Evolutionary conservation across 129 eudicot genomes (phyloP), one percentile per base, ranked within the genome.

Genomic region (Oenanthe sinensis): DNA sequence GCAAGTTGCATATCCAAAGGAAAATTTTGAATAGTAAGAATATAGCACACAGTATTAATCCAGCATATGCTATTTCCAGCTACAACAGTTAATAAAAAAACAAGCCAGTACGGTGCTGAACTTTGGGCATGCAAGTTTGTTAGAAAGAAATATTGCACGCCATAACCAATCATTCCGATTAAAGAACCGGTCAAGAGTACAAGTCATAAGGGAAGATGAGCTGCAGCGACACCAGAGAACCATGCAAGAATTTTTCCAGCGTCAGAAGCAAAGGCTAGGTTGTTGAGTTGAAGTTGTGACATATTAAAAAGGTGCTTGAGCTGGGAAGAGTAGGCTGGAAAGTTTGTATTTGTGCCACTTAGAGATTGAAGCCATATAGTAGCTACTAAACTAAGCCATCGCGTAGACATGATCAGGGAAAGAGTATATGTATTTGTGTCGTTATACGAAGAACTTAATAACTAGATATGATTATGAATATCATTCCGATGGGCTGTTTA

Each of bases 51-150:
- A 0, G 98, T 95, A 63, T 95, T 95, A 73, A 95, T 90, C 98
- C 98, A 95, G 55, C 94, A 95, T 16, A 91, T 91, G 83, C 97
- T 90, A 76, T 90, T 91, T 44, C 98, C 97, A 8, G 96, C 93
- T 69, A 91, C 58, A 78, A 86, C 86, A n/a, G 97, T 90, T 68
- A 95, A 93, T 2, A 87, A 16, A 74, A 95, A 88, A 26, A 95
- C 82, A 50, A 85, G 80, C 79, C 78, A 44, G 47, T 95, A 95
- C 0, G 97, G 86, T 72, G 36, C 24, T 24, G 33, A 3, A 43
- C n/a, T 44, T 88, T 83, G 43, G 87, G 52, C 44, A 84, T 83
- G 79, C 19, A 72, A 42, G 48, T 87, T 85, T 20, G 89, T 67
- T 50, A 88, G 43, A 28, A 90, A 83, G 30, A 95, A 89, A 86